Percentiles rank a stretch among this genome's conserved stretches.
Conservation (phyloP, 768 basidiomycete species). For the Leccinum rimulosum region DNA sequence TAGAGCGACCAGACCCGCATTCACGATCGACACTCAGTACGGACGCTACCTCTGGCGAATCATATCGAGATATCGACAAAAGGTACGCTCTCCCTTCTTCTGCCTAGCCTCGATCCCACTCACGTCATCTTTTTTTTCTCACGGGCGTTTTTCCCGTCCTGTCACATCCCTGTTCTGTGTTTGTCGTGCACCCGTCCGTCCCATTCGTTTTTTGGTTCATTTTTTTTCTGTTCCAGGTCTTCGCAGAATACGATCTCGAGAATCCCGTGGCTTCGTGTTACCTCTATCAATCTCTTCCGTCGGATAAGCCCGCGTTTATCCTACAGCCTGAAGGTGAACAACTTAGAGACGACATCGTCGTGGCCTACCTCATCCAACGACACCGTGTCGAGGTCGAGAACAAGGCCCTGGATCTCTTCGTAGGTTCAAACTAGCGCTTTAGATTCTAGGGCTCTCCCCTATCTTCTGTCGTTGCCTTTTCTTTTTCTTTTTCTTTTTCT, state of each 20-base stretch:
- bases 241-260: slow-evolving; percentile 23
- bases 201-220: background rate
- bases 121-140: background rate
- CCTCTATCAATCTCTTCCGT: slow-evolving; percentile 8
- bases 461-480: background rate
- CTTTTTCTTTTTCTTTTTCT: background rate
- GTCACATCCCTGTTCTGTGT: background rate
- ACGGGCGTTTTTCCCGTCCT: background rate
- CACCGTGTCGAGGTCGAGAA: slow-evolving; percentile 24
- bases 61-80: slow-evolving; percentile 22
- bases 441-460: background rate
- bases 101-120: background rate
- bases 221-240: slow-evolving; percentile 15
- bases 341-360: slow-evolving; percentile 29
- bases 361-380: slow-evolving; percentile 29
- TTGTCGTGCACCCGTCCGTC: background rate
- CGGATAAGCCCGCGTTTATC: slow-evolving; percentile 19
- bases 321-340: slow-evolving; percentile 25
- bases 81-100: slow-evolving; percentile 11
- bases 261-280: slow-evolving; percentile 23
- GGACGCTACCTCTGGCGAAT: slow-evolving; percentile 29
- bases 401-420: slow-evolving; percentile 26
- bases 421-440: slow-evolving; percentile 15
- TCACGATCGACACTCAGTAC: slow-evolving; percentile 20
- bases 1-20: slow-evolving; percentile 12